Evolutionary conservation across 768 basidiomycete genomes (phyloP).

Genomic region (Dentipellis fragilis): DNA sequence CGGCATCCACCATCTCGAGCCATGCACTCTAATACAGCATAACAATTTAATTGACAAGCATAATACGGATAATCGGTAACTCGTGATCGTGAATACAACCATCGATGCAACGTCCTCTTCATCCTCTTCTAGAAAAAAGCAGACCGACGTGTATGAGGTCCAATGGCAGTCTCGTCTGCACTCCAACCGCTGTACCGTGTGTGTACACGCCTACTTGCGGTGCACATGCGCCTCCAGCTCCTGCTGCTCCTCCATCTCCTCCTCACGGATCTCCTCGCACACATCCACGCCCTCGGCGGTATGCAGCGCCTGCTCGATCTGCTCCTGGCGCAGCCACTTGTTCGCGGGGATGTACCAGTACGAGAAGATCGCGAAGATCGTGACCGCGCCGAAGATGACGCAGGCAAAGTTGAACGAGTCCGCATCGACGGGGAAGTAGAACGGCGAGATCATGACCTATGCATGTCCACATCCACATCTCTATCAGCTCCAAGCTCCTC

Average conservation of each 20-base stretch:
- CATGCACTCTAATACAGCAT: too few species aligned
- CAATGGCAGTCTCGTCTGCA: neutral
- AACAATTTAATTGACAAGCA: too few species aligned
- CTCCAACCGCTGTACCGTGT: too few species aligned
- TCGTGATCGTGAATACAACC: too few species aligned
- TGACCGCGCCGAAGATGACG: conserved; percentile 73
- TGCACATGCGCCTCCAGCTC: neutral
- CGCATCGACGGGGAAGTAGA: conserved; percentile 73
- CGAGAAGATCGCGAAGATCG: conserved; percentile 63
- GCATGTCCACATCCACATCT: conserved; percentile 2
- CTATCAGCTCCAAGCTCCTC: neutral
- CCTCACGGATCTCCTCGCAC: neutral
- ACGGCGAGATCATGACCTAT: conserved; percentile 81
- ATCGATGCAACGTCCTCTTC: neutral
- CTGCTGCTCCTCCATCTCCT: neutral
- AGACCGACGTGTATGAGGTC: neutral
- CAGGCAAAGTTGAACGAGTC: conserved; percentile 76
- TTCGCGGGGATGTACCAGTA: conserved; percentile 77
- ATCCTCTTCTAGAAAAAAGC: neutral
- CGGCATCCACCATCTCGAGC: too few species aligned
- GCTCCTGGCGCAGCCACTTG: conserved; percentile 67
- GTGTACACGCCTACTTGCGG: too few species aligned
- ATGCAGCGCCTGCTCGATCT: conserved; percentile 40
- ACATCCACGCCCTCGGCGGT: conserved; percentile 10
- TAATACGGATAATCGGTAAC: too few species aligned